Conservation (phyloP, 495 filamentous ascomycete species). For the Sordaria brevicollis region DNA sequence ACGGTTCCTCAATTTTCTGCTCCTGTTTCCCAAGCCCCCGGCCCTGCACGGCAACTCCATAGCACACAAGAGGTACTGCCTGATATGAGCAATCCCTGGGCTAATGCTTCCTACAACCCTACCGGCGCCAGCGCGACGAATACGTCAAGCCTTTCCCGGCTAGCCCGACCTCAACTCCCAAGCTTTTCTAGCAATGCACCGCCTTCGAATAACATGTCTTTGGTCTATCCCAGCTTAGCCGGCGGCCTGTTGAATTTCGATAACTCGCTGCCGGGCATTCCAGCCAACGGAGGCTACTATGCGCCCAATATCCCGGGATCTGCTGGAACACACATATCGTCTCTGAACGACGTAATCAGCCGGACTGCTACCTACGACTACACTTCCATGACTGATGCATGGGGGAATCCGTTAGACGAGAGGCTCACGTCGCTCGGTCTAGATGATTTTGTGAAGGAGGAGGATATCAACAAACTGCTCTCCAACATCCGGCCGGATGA, state of each 20-base stretch:
- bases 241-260: not conserved
- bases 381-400: constrained; percentile 12
- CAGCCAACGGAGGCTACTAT: not conserved
- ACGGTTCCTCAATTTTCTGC: not conserved
- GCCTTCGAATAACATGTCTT: not conserved
- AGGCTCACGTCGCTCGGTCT: constrained; percentile 5
- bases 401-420: constrained; percentile 14
- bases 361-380: constrained; percentile 9
- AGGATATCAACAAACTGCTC: constrained; percentile 59
- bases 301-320: not conserved
- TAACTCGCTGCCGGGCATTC: not conserved
- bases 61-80: not conserved
- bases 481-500: constrained; percentile 67
- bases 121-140: not conserved
- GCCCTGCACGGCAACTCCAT: not conserved
- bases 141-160: not conserved
- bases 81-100: not conserved
- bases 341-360: not conserved
- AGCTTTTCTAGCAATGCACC: not conserved
- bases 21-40: too few relatives aligned
- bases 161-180: not conserved
- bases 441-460: constrained; percentile 45
- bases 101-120: not conserved
- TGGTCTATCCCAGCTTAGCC: not conserved
- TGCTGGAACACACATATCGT: not conserved